Percentiles rank a stretch among this genome's conserved stretches.
phyloP scores from a whole-genome alignment of 78 protist species.

The Speleostelium caveatum region DNA sequence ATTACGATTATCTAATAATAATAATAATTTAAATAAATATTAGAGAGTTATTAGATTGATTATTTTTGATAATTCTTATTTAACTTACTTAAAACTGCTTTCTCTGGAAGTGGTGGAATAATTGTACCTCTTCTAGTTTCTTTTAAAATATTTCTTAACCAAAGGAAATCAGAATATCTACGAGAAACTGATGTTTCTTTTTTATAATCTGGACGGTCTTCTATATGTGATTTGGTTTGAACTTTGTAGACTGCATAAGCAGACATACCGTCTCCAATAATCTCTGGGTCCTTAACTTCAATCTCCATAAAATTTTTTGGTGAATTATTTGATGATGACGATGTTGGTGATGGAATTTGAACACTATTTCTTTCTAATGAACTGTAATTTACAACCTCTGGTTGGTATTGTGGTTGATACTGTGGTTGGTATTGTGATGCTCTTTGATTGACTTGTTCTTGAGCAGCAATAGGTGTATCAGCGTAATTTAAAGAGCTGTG shows the following conservation, averaged over 20 bases:
- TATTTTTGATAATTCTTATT: too few relatives aligned
- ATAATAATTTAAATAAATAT: not conserved
- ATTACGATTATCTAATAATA: conserved; percentile 40
- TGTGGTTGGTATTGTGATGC: not conserved
- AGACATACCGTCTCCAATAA: conserved; percentile 56
- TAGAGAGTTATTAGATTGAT: not conserved
- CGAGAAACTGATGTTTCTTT: conserved; percentile 32
- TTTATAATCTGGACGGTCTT: conserved; percentile 66
- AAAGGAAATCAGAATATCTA: conserved; percentile 76
- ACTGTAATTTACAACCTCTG: not conserved
- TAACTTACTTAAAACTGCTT: conserved; percentile 57
- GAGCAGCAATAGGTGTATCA: not conserved
- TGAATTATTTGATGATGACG: not conserved
- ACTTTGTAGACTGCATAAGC: conserved; percentile 49
- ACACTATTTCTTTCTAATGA: too few relatives aligned
- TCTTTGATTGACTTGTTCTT: not conserved
- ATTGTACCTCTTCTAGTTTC: conserved; percentile 75
- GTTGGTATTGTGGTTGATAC: not conserved
- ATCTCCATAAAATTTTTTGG: conserved; percentile 30
- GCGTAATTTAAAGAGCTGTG: conserved; percentile 18
- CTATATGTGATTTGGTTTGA: conserved; percentile 2
- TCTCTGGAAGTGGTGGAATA: conserved; percentile 81
- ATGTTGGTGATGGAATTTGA: not conserved
- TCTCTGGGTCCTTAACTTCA: conserved; percentile 51
- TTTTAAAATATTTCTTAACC: conserved; percentile 72